These are phyloP conservation scores for Vigna mungo DNA, from an alignment of 306 rosid species.

Conservation along the genomic window DNA sequence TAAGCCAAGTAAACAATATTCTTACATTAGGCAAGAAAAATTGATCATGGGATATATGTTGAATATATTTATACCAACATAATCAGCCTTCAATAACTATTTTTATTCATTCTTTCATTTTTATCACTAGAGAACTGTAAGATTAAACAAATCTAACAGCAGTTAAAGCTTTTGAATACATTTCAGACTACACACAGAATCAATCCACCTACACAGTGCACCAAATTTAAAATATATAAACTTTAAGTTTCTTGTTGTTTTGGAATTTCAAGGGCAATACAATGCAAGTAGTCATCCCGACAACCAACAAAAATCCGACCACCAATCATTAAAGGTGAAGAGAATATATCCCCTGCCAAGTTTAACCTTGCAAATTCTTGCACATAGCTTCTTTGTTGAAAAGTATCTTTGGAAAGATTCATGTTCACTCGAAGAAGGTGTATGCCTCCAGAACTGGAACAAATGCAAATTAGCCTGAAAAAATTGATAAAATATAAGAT, in stretches of 20 bases:
- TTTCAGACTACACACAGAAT: neutral
- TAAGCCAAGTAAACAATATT: too few relatives aligned
- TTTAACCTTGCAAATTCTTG: conserved; percentile 66
- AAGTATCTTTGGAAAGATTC: conserved; percentile 28
- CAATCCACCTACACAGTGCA: conserved; percentile 2
- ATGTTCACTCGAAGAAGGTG: conserved; percentile 59
- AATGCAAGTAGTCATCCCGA: conserved; percentile 81
- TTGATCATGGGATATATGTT: too few relatives aligned
- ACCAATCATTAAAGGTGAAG: conserved; percentile 87
- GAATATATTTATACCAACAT: neutral
- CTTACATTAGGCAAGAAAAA: too few relatives aligned
- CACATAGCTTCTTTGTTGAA: conserved; percentile 45
- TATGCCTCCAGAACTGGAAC: conserved; percentile 83
- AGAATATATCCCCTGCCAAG: conserved; percentile 75
- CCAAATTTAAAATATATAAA: conserved; percentile 24
- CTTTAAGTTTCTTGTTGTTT: conserved; percentile 31
- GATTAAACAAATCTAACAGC: neutral
- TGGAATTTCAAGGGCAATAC: conserved; percentile 58
- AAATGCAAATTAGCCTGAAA: conserved; percentile 74
- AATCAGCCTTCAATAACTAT: neutral
- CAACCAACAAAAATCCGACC: conserved; percentile 86
- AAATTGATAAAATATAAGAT: neutral
- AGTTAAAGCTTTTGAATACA: neutral
- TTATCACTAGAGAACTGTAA: neutral
- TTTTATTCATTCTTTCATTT: neutral